These are phyloP conservation scores for Elongisporangium anandrum DNA, from an alignment of 352 stramenopile species.

Conservation along the genomic window DNA sequence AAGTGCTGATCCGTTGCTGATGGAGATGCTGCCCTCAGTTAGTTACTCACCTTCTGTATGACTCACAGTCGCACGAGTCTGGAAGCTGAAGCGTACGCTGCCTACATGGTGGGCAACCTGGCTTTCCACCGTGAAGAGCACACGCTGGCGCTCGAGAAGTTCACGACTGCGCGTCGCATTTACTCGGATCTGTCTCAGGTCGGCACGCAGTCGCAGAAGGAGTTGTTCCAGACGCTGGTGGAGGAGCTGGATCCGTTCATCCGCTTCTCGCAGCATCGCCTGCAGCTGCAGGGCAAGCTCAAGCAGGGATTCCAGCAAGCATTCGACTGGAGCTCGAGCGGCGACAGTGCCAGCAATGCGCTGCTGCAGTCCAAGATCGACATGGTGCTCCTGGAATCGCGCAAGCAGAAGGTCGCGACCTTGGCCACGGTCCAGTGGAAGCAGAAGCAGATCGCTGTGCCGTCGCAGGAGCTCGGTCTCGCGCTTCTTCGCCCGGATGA, in stretches of 20 bases:
- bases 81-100: slow-evolving; percentile 84
- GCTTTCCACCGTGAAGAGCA: slow-evolving; percentile 88
- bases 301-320: not conserved
- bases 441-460: slow-evolving; percentile 65
- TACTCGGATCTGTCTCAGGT: slow-evolving; percentile 82
- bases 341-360: slow-evolving; percentile 67
- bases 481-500: slow-evolving; percentile 73
- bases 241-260: slow-evolving; percentile 83
- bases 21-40: not conserved
- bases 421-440: slow-evolving; percentile 81
- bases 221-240: slow-evolving; percentile 63
- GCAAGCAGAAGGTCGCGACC: slow-evolving; percentile 82
- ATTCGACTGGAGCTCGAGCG: slow-evolving; percentile 44
- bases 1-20: slow-evolving; percentile 12
- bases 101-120: slow-evolving; percentile 87
- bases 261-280: slow-evolving; percentile 79
- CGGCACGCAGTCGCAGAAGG: slow-evolving; percentile 74
- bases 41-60: not conserved
- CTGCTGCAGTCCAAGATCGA: slow-evolving; percentile 85
- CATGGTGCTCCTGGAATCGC: slow-evolving; percentile 71
- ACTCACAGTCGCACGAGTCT: slow-evolving; percentile 68
- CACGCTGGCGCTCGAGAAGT: slow-evolving; percentile 74
- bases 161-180: slow-evolving; percentile 75
- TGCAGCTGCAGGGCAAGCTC: slow-evolving; percentile 54
- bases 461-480: slow-evolving; percentile 66